Conservation (phyloP, 2,329 filamentous ascomycete species). For the Xylariaceae sp. region DNA sequence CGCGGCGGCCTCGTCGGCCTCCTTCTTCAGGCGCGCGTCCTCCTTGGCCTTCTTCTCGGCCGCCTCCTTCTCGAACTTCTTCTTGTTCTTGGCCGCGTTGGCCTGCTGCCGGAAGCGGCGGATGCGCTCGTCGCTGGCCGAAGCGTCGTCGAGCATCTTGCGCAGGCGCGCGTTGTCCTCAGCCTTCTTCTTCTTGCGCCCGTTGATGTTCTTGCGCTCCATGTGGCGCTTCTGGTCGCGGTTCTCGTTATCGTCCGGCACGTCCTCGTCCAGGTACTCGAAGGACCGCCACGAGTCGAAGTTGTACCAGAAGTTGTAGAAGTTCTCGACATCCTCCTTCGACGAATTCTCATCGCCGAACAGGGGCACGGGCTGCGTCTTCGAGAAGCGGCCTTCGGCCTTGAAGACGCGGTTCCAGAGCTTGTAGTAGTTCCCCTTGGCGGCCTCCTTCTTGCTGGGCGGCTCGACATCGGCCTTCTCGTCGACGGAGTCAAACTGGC, state of each 20-base stretch:
- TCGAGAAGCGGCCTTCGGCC: slow-evolving; percentile 87
- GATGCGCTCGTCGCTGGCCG: slow-evolving; percentile 85
- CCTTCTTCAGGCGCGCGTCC: slow-evolving; percentile 75
- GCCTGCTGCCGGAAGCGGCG: slow-evolving; percentile 93
- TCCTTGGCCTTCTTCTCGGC: slow-evolving; percentile 82
- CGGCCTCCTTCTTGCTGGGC: slow-evolving; percentile 81
- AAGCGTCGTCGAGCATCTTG: slow-evolving; percentile 79
- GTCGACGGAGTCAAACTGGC: slow-evolving; percentile 95
- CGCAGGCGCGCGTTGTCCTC: slow-evolving; percentile 91
- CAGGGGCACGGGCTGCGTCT: slow-evolving; percentile 76
- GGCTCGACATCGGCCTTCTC: slow-evolving; percentile 88
- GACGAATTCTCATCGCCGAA: slow-evolving; percentile 78
- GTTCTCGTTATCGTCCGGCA: slow-evolving; percentile 97
- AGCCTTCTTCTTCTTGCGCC: slow-evolving; percentile 98
- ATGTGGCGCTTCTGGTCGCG: slow-evolving; percentile 98
- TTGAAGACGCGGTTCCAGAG: slow-evolving; percentile 88
- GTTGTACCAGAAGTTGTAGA: slow-evolving; percentile 99
- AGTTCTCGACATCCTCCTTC: slow-evolving; percentile 84
- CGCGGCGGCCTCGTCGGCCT: slow-evolving; percentile 69
- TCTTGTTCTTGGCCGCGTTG: slow-evolving; percentile 93
- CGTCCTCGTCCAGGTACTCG: slow-evolving; percentile 97
- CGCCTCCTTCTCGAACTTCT: slow-evolving; percentile 81
- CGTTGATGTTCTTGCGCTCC: slow-evolving; percentile 96
- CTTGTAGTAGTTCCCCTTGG: slow-evolving; percentile 91
- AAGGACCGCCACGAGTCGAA: slow-evolving; percentile 97